Evolutionary conservation across 768 basidiomycete genomes (phyloP), one percentile per base, ranked within the genome.

Genomic region (Boletus sensibilis): DNA sequence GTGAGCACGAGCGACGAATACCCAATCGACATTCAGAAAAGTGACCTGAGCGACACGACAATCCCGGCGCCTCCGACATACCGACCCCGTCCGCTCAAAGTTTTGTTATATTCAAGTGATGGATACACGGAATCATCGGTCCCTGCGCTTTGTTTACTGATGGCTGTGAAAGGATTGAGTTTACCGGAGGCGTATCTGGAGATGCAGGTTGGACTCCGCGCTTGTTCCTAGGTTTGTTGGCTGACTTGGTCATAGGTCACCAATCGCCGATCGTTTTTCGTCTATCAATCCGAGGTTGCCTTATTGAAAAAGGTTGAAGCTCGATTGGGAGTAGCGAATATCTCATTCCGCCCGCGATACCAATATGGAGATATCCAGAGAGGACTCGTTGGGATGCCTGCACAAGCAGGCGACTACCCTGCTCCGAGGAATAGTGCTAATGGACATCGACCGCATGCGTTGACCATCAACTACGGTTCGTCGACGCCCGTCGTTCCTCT

Each of bases 111-210:
- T 71, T 89, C 87, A 18, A 82, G 87, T 18, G 93, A 95, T 69
- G 93, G 92, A 47, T 94, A 96, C 75, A 98, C 96, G 23, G 95
- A 98, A 72, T 90, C 91, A 11, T 90, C 88, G 25, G 85, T 95
- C 7, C 85, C 93, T 50, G 94, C 94, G 21, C 78, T 98, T 51
- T 84, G 85, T 60, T 82, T 96, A 49, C 76, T 97, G 59, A 98
- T 98, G 94, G 83, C 83, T 25, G 74, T 86, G 50, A 82, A 82
- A 53, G 75, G 76, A 20, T 73, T 89, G 35, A 73, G 78, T 47
- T 80, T 97, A 9, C 92, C 94, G 10, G 92, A 95, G 68, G 96
- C 94, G 8, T 98, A 96, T 75, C 77, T 98, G 33, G 87, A 93
- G 68, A 81, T 98, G 60, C 96, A 98, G 74, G 68, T 75, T 14